Percentiles rank a stretch among this genome's conserved stretches.
Conservation (phyloP, 2,329 filamentous ascomycete species). For the Ceratocystis variospora region DNA sequence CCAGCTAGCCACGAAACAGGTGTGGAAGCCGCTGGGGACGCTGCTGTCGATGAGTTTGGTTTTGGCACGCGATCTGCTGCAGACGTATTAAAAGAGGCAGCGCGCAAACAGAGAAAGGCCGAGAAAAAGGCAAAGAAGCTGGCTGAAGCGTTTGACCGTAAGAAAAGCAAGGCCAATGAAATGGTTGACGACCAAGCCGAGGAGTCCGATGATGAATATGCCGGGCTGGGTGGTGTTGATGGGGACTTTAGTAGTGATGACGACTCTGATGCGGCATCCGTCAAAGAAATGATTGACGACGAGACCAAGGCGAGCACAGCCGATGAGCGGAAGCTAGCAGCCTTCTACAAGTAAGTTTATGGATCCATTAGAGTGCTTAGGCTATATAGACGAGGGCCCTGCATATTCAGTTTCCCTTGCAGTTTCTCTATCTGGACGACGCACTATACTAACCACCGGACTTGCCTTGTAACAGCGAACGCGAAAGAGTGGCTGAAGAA, state of each 20-base stretch:
- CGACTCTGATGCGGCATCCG: conserved; percentile 50
- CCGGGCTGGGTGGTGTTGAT: conserved; percentile 76
- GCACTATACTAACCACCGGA: too few species aligned
- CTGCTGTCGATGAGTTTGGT: conserved; percentile 27
- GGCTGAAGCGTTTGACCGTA: conserved; percentile 57
- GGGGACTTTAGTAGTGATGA: conserved; percentile 67
- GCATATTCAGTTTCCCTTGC: too few species aligned
- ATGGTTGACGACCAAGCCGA: conserved; percentile 90
- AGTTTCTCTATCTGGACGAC: too few species aligned
- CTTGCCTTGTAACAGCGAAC: conserved; percentile 41
- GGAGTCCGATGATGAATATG: conserved; percentile 97
- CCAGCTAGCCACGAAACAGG: conserved; percentile 31
- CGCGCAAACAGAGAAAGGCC: conserved; percentile 38
- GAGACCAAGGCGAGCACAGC: conserved; percentile 32
- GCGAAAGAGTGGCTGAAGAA: conserved; percentile 66
- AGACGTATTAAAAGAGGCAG: conserved; percentile 51
- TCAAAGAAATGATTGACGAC: conserved; percentile 85
- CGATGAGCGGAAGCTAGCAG: conserved; percentile 69
- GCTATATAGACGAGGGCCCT: too few species aligned
- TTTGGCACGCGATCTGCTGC: conserved; percentile 42
- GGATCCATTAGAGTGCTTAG: too few species aligned
- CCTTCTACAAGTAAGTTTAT: conserved; percentile 70
- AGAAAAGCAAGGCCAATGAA: conserved; percentile 72
- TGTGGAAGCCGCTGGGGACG: conserved; percentile 22
- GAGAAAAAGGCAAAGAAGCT: conserved; percentile 19